Evolutionary conservation across 192 early-diverging fungal species (phyloP), one percentile per base, ranked within the genome.

Genomic region (Gaertneriomyces sp.): DNA sequence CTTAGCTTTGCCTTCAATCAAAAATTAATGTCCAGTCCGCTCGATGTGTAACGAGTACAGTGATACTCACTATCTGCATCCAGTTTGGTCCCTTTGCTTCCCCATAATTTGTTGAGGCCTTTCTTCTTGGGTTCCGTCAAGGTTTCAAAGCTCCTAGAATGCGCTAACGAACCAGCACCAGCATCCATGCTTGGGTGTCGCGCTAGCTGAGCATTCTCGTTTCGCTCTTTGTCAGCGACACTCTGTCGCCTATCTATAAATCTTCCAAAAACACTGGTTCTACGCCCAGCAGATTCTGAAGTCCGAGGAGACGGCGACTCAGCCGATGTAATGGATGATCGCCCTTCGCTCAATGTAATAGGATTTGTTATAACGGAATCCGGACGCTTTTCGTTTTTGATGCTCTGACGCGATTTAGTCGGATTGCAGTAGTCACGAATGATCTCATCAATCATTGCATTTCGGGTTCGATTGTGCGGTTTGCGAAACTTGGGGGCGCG

Each of bases 391-490:
- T 33, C 25, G 25, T 33, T 33, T 33, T 33, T 33, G 25, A 33
- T 33, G 25, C 25, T 33, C 25, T 33, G 25, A 33, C 25, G 25
- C 25, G 25, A 33, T 33, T 33, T 33, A 33, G 55, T 14, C 14
- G 64, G 39, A 19, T 9, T 20, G 38, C 43, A 47, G 44, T 60
- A 66, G 61, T 79, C 74, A 6, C 62, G 67, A 0, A 75, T 45
- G 17, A 81, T 70, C 49, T 81, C 73, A 58, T 81, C 79, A 14
- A 81, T 43, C n/a, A 81, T 20, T 0, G 74, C 72, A 46, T 65
- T 68, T 25, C 71, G 69, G 3, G 79, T 71, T 5, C 79, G 59
- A 33, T 38, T 44, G 46, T 75, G 68, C 5, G 78, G 78, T 62
- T 68, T 76, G 12, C 38, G 17, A 45, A 81, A 81, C 25, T 69